Conservation (phyloP, 1,284 basidiomycete species). For the Agaricales sp. region DNA sequence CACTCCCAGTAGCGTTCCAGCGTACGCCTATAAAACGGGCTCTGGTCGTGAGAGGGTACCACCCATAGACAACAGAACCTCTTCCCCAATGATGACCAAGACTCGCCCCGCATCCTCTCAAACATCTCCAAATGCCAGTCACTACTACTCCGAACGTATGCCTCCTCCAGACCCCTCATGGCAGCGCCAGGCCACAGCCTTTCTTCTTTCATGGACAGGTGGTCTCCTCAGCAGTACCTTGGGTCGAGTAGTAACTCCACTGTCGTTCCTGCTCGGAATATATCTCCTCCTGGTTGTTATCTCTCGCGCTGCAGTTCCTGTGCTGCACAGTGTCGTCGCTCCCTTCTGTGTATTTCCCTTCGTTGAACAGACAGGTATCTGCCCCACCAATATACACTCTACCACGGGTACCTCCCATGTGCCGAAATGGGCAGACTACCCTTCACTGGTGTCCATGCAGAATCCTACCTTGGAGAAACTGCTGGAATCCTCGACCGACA, state of each 20-base stretch:
- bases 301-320: neutral
- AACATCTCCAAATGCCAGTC: too few relatives aligned
- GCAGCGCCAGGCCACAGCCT: neutral
- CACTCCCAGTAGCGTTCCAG: too few relatives aligned
- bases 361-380: neutral
- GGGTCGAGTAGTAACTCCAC: neutral
- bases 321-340: too few relatives aligned
- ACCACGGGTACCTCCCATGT: neutral
- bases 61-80: too few relatives aligned
- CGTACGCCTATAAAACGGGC: too few relatives aligned
- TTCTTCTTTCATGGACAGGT: neutral
- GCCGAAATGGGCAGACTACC: constrained; percentile 40
- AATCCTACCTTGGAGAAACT: constrained; percentile 51
- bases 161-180: too few relatives aligned
- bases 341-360: too few relatives aligned
- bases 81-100: too few relatives aligned
- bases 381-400: neutral
- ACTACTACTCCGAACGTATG: too few relatives aligned
- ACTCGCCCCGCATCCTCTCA: too few relatives aligned
- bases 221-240: neutral
- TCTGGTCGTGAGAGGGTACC: too few relatives aligned
- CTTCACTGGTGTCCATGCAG: constrained; percentile 46
- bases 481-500: constrained; percentile 43
- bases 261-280: neutral
- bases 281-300: neutral